Conservation (phyloP, 768 basidiomycete genomes). For the Pisolithus tinctorius region DNA sequence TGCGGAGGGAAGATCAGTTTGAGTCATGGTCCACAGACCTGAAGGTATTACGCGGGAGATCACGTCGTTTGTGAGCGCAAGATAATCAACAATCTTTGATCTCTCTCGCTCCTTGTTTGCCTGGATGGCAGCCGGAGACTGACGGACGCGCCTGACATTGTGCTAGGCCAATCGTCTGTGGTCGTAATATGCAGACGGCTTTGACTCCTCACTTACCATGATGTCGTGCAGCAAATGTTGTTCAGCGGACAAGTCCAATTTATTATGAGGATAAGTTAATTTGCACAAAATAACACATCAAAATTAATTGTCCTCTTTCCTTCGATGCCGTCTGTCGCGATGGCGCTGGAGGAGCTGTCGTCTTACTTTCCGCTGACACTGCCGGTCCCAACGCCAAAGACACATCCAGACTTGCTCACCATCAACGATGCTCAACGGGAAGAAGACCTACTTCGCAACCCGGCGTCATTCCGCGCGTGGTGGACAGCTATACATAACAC, state of each 20-base stretch:
- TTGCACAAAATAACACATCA: too few species aligned
- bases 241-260: too few species aligned
- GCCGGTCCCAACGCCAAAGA: conserved; percentile 76
- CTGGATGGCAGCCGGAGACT: conserved; percentile 54
- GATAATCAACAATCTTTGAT: conserved; percentile 72
- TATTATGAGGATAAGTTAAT: too few species aligned
- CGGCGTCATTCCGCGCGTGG: conserved; percentile 89
- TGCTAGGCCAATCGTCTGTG: conserved; percentile 39
- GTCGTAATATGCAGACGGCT: neutral
- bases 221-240: neutral
- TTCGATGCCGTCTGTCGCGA: conserved; percentile 50
- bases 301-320: neutral
- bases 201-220: conserved; percentile 26
- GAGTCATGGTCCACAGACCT: neutral
- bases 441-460: conserved; percentile 90
- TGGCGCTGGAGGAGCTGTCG: conserved; percentile 45
- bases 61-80: conserved; percentile 55
- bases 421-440: conserved; percentile 78
- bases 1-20: conserved; percentile 26
- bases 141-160: conserved; percentile 56
- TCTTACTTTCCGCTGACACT: conserved; percentile 76
- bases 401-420: conserved; percentile 69
- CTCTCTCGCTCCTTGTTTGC: conserved; percentile 65
- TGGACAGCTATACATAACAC: conserved; percentile 77
- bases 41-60: conserved; percentile 46